Conservation (phyloP, 768 basidiomycete species). For the Lentinula guzmanii region DNA sequence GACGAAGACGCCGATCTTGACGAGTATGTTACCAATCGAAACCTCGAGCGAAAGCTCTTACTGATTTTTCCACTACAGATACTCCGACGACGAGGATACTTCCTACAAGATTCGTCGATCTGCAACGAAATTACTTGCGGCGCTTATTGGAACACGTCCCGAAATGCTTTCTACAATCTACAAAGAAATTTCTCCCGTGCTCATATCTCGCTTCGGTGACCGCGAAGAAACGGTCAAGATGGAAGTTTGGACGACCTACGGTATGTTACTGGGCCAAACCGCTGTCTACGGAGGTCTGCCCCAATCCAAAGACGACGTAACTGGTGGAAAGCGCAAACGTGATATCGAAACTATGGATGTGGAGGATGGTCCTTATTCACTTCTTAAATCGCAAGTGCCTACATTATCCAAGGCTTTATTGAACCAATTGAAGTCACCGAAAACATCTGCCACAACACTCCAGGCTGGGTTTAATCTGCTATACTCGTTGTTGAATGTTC, state of each 20-base stretch:
- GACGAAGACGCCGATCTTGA: slow-evolving; percentile 79
- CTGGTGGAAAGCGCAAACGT: slow-evolving; percentile 70
- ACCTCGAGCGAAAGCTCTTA: slow-evolving; percentile 4
- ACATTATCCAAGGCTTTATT: slow-evolving; percentile 74
- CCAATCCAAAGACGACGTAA: slow-evolving; percentile 43
- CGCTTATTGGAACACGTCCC: slow-evolving; percentile 84
- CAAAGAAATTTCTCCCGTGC: slow-evolving; percentile 77
- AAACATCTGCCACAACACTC: slow-evolving; percentile 68
- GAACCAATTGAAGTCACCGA: slow-evolving; percentile 78
- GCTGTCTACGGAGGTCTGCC: slow-evolving; percentile 65
- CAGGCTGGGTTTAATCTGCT: slow-evolving; percentile 86
- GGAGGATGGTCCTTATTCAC: slow-evolving; percentile 65
- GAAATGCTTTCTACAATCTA: slow-evolving; percentile 79
- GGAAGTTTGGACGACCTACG: slow-evolving; percentile 89
- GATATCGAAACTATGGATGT: slow-evolving; percentile 71
- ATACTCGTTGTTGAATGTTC: slow-evolving; percentile 66
- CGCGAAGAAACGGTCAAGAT: slow-evolving; percentile 92
- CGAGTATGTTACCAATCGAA: slow-evolving; percentile 43
- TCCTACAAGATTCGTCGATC: slow-evolving; percentile 97
- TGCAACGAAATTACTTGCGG: slow-evolving; percentile 83
- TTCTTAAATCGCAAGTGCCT: slow-evolving; percentile 74
- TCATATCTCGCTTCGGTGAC: slow-evolving; percentile 90
- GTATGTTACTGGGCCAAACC: slow-evolving; percentile 77
- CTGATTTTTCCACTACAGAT: slow-evolving; percentile 36
- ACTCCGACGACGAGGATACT: slow-evolving; percentile 96